Evolutionary conservation across 2,329 filamentous ascomycete genomes (phyloP).

Genomic region (Diaporthe aspalathi): DNA sequence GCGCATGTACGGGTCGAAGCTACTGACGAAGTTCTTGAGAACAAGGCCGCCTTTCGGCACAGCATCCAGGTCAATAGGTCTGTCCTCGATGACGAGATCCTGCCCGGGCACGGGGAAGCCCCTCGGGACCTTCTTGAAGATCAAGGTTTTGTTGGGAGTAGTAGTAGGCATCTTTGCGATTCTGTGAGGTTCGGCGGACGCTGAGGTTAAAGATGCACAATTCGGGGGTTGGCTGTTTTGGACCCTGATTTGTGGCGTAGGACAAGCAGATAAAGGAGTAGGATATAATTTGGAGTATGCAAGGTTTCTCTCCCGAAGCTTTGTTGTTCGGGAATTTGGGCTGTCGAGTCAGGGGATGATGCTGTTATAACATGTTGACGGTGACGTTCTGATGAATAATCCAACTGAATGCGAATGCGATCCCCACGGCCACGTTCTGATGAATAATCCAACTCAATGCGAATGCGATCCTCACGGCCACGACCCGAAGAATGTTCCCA

Average conservation of each 20-base stretch:
- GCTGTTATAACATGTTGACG: slow-evolving; percentile 19
- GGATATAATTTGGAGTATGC: neutral
- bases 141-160: slow-evolving; percentile 74
- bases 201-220: slow-evolving; percentile 69
- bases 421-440: neutral
- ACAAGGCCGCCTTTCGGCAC: slow-evolving; percentile 75
- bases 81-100: slow-evolving; percentile 75
- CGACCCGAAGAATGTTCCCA: slow-evolving; percentile 7
- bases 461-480: neutral
- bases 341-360: neutral
- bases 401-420: neutral
- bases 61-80: slow-evolving; percentile 73
- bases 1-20: slow-evolving; percentile 87
- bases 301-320: neutral
- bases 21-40: slow-evolving; percentile 77
- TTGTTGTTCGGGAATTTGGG: neutral
- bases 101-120: slow-evolving; percentile 77
- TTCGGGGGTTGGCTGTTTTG: no score
- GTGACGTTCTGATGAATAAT: slow-evolving; percentile 31
- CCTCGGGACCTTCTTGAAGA: slow-evolving; percentile 77
- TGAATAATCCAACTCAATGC: neutral
- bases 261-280: no score
- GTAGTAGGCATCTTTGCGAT: slow-evolving; percentile 52
- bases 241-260: neutral
- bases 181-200: slow-evolving; percentile 62